Percentiles rank a stretch among this genome's conserved stretches.
phyloP scores from a whole-genome alignment of 2,329 filamentous ascomycete species.

The Exophiala sp. region DNA sequence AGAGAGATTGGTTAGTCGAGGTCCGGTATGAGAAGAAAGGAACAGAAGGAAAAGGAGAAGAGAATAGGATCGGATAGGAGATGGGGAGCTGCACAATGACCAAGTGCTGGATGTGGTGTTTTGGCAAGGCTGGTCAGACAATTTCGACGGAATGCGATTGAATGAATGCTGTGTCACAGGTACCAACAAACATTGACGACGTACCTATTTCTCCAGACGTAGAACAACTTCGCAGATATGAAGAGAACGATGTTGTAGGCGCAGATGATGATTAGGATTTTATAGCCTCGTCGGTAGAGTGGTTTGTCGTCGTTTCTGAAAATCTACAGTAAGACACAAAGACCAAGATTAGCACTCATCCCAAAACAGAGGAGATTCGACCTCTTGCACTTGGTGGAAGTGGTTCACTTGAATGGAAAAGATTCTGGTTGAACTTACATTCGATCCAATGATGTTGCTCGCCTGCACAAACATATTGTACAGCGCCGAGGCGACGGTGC shows the following conservation, averaged over 20 bases:
- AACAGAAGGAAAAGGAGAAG: background rate
- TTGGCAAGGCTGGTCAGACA: too few relatives aligned
- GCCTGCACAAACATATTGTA: conserved; percentile 40
- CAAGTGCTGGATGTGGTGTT: too few relatives aligned
- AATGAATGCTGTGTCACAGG: too few relatives aligned
- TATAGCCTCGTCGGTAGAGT: conserved; percentile 55
- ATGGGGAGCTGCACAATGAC: too few relatives aligned
- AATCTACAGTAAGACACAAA: conserved; percentile 30
- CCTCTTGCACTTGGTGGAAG: too few relatives aligned
- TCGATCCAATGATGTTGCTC: conserved; percentile 34
- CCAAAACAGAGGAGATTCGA: too few relatives aligned
- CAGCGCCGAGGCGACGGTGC: conserved; percentile 35
- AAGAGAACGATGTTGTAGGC: conserved; percentile 48
- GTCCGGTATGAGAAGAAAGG: background rate
- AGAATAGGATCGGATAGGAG: background rate
- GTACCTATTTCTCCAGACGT: conserved; percentile 37
- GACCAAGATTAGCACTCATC: background rate
- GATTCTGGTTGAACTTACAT: conserved; percentile 21
- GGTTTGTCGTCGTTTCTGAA: conserved; percentile 50
- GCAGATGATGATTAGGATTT: conserved; percentile 50
- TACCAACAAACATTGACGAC: too few relatives aligned
- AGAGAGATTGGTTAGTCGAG: too few relatives aligned
- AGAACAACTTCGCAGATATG: conserved; percentile 40
- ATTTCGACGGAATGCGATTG: too few relatives aligned
- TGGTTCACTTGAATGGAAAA: background rate